Evolutionary conservation across 2,329 filamentous ascomycete genomes (phyloP), one percentile per base, ranked within the genome.

Genomic region (Fusarium sp.): DNA sequence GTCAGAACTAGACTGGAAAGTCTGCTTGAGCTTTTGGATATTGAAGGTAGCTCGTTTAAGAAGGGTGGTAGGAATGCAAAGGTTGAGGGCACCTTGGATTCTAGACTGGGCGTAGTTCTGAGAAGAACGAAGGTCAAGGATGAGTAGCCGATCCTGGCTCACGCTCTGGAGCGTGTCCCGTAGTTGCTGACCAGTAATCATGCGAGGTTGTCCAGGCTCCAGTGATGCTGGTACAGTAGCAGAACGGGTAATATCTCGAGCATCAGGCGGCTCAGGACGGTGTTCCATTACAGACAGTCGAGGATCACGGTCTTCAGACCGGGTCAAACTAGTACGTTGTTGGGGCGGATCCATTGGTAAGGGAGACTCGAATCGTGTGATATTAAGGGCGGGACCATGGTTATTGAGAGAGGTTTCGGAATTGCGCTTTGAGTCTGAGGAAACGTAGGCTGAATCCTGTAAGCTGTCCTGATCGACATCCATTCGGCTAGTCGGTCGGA

Each of bases 11-110:
- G 84, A 84, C 58, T 91, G 89, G 72, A 99, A 96, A 0, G 92
- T 97, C 59, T 93, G 90, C 65, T 91, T 87, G 29, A 99, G 80
- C 72, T 96, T 97, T 61, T 93, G 83, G 11, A 96, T 84, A 67
- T 94, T 94, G 76, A 96, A 98, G 0, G 93, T 96, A 1, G 92
- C 88, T 45, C 95, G 84, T 76, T 98, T 98, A 15, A 99, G 78
- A 13, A 99, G 79, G 0, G 94, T 98, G 0, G 95, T 98, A 0
- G 95, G 95, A 58, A 98, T 96, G 72, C 95, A 98, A 6, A 99
- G 80, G 72, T 96, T 98, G 29, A 99, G 78, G 1, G 94, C 92
- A n/a, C 89, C 88, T 45, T 82, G 79, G 50, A 98, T 90, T 27
- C 91, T 87, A 19, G 90, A 88, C 41, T 85, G 82, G 1, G 88